Conservation (phyloP, 176 grass and related monocot species). For the Rhynchospora breviuscula region DNA sequence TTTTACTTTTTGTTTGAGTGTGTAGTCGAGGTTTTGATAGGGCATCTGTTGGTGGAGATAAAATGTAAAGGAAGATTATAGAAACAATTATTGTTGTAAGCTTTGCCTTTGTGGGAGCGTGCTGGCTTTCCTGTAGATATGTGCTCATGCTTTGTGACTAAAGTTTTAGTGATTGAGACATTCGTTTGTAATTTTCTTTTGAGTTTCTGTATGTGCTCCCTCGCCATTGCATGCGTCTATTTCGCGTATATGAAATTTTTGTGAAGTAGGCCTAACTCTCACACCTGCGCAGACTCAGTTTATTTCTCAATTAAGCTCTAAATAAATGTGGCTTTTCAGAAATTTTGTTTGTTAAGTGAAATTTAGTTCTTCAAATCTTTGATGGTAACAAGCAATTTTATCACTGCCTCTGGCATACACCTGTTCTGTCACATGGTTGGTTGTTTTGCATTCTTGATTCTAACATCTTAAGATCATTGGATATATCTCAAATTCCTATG, state of each 20-base stretch:
- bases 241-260: not conserved
- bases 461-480: not conserved
- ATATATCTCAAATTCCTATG: not conserved
- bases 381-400: not conserved
- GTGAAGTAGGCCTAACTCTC: not conserved
- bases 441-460: too few species aligned
- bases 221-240: not conserved
- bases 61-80: not conserved
- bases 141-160: not conserved
- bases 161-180: constrained; percentile 12
- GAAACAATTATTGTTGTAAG: constrained; percentile 12
- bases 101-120: not conserved
- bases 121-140: constrained; percentile 27
- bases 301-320: not conserved
- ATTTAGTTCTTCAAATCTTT: not conserved
- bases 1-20: constrained; percentile 10
- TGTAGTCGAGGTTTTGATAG: constrained; percentile 26
- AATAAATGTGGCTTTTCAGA: not conserved
- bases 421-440: too few species aligned
- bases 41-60: not conserved
- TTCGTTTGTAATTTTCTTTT: constrained; percentile 13
- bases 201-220: not conserved
- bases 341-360: not conserved
- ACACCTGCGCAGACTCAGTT: not conserved
- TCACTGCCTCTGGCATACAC: not conserved